Evolutionary conservation across 2,329 filamentous ascomycete genomes (phyloP).

Genomic region (Pseudopithomyces chartarum): DNA sequence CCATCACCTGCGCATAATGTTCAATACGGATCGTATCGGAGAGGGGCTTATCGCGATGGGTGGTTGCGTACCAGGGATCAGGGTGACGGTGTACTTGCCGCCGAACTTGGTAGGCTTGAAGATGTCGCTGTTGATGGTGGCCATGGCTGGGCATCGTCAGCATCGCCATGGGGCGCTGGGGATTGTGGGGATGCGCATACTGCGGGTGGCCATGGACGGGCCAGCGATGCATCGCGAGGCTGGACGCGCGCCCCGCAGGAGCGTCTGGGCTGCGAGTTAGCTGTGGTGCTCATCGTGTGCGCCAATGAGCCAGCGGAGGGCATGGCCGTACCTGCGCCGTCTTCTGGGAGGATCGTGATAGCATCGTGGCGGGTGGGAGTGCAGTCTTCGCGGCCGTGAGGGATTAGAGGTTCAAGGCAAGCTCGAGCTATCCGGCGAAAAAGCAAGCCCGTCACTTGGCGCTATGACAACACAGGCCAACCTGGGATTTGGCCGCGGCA

Average conservation of each 20-base stretch:
- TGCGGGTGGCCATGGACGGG: conserved; percentile 59
- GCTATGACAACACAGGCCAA: conserved; percentile 28
- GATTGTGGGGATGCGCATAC: conserved; percentile 47
- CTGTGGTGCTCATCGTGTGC: conserved; percentile 9
- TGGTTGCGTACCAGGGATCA: conserved; percentile 79
- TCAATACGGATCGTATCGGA: conserved; percentile 20
- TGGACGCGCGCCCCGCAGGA: conserved; percentile 60
- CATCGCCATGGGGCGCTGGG: neutral
- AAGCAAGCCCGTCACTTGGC: conserved; percentile 38
- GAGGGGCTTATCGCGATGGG: conserved; percentile 18
- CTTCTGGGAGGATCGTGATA: conserved; percentile 51
- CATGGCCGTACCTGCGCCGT: conserved; percentile 54
- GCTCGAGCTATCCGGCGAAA: conserved; percentile 42
- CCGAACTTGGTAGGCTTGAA: conserved; percentile 99
- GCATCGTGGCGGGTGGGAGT: conserved; percentile 45
- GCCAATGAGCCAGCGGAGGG: conserved; percentile 30
- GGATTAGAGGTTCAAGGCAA: conserved; percentile 41
- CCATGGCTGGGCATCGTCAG: conserved; percentile 40
- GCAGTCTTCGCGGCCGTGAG: conserved; percentile 35
- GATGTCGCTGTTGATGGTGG: conserved; percentile 87
- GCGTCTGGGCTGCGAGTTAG: conserved; percentile 52
- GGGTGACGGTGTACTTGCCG: conserved; percentile 97
- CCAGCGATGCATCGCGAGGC: conserved; percentile 53
- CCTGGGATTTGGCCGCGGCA: conserved; percentile 26
- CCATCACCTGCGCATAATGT: conserved; percentile 71